Percentiles rank a stretch among this genome's conserved stretches.
phyloP scores from a whole-genome alignment of 2,329 filamentous ascomycete genomes.

The Chlorencoelia australis region DNA sequence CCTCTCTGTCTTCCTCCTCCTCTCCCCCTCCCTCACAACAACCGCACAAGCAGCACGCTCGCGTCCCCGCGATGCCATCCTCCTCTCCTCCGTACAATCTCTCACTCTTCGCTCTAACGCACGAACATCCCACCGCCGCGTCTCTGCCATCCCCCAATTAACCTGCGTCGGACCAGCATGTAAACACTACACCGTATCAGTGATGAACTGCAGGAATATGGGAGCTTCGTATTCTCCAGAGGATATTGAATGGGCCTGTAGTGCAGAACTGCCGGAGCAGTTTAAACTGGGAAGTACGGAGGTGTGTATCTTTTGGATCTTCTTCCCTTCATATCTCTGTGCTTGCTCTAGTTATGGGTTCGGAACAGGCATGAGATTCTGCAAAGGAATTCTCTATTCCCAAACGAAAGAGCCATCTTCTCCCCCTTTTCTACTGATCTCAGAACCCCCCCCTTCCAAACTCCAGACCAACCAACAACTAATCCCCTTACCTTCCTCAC shows the following conservation, averaged over 20 bases:
- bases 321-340: no score
- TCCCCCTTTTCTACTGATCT: no score
- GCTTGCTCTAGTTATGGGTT: no score
- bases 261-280: conserved; percentile 48
- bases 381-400: no score
- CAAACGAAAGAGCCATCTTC: no score
- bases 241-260: conserved; percentile 88
- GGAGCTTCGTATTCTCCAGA: conserved; percentile 69
- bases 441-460: no score
- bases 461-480: no score
- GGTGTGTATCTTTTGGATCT: no score
- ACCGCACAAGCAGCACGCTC: conserved; percentile 5
- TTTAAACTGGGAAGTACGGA: conserved; percentile 74
- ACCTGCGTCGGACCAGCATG: conserved; percentile 55
- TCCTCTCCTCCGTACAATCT: conserved; percentile 58
- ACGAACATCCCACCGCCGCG: conserved; percentile 65
- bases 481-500: no score
- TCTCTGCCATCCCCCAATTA: conserved; percentile 67
- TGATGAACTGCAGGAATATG: conserved; percentile 83
- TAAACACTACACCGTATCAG: conserved; percentile 53
- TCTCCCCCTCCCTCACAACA: conserved; percentile 23
- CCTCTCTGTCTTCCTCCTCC: conserved; percentile 16
- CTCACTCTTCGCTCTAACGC: conserved; percentile 64
- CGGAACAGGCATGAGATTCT: no score
- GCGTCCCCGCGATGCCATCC: conserved; percentile 37